Evolutionary conservation across 2,329 filamentous ascomycete species (phyloP), one percentile per base, ranked within the genome.

Genomic region (Rhinocladiella mackenziei): DNA sequence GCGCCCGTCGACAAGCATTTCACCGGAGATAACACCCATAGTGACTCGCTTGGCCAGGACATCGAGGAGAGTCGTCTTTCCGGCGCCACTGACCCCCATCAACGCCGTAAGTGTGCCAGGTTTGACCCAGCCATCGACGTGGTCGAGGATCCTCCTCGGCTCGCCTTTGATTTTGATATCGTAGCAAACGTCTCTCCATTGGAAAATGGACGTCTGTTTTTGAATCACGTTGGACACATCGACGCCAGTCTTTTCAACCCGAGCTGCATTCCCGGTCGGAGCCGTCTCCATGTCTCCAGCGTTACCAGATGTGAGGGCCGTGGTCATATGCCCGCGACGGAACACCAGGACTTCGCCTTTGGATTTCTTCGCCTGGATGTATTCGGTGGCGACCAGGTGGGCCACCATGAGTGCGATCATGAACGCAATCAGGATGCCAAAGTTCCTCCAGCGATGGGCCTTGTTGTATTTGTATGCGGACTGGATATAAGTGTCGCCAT

Each of bases 111-210:
- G 65, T n/a, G 86, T 94, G 47, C 89, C 89, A 3, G 89, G 89
- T 66, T 92, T 92, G 45, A 95, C 87, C 86, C 87, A 96, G 25
- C 89, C 89, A 60, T 94, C 85, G 9, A 95, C 86, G 51, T 92
- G 73, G 57, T 95, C 83, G 46, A 96, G 71, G 58, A 96, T 85
- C 30, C 83, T 80, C 11, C 88, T 77, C 1, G 74, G 69, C 57
- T 91, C 80, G 10, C 73, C 73, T 71, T 94, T 94, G 67, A 94
- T 89, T 58, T 80, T 79, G 62, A 88, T 84, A 48, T 87, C 82
- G 57, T 86, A 95, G 67, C 83, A 89, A 1, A 94, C 83, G 56
- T 91, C 75, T 54, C 82, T 77, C 89, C 88, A 94, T 60, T 88
- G 84, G 72, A 94, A 94, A 49, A 89, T 79, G 17, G 85, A 84